A percentile compares a stretch with the other conserved stretches of the same genome.
Conservation (phyloP, 2,329 filamentous ascomycete genomes). For the Colletotrichum sansevieriae region DNA sequence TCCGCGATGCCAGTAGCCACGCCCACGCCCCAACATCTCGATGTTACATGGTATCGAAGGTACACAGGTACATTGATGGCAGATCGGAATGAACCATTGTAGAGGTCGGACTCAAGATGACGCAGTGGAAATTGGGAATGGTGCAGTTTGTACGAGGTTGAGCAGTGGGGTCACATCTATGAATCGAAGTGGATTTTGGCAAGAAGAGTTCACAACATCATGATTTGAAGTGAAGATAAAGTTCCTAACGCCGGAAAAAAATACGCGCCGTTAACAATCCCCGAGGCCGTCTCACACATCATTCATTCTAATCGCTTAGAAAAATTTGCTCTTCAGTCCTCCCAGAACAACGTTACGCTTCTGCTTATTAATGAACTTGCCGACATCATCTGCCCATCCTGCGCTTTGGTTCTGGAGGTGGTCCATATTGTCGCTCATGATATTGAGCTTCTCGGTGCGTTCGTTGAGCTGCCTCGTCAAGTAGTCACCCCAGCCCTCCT, state of each 20-base stretch:
- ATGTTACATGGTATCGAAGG: too few relatives aligned
- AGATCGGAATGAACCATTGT: too few relatives aligned
- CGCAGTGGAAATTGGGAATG: too few relatives aligned
- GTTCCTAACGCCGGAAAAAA: conserved; percentile 26
- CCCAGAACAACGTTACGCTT: conserved; percentile 88
- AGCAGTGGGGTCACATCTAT: too few relatives aligned
- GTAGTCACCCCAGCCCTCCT: conserved; percentile 82
- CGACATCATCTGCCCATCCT: conserved; percentile 88
- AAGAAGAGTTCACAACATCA: not conserved
- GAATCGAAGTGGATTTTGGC: too few relatives aligned
- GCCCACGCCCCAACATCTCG: too few relatives aligned
- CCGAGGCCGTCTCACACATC: conserved; percentile 27
- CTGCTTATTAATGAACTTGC: conserved; percentile 87
- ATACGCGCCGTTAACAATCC: conserved; percentile 15
- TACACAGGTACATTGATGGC: too few relatives aligned
- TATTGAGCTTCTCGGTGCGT: conserved; percentile 85
- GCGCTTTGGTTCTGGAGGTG: conserved; percentile 83
- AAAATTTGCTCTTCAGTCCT: conserved; percentile 72
- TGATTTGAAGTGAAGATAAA: not conserved
- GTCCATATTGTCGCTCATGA: conserved; percentile 89
- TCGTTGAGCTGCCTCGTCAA: conserved; percentile 90
- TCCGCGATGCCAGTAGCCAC: too few relatives aligned
- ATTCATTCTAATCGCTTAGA: conserved; percentile 42
- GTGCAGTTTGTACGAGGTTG: too few relatives aligned
- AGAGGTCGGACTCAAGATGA: too few relatives aligned